Evolutionary conservation across 2,329 filamentous ascomycete genomes (phyloP).

Genomic region (Cercospora sesami): DNA sequence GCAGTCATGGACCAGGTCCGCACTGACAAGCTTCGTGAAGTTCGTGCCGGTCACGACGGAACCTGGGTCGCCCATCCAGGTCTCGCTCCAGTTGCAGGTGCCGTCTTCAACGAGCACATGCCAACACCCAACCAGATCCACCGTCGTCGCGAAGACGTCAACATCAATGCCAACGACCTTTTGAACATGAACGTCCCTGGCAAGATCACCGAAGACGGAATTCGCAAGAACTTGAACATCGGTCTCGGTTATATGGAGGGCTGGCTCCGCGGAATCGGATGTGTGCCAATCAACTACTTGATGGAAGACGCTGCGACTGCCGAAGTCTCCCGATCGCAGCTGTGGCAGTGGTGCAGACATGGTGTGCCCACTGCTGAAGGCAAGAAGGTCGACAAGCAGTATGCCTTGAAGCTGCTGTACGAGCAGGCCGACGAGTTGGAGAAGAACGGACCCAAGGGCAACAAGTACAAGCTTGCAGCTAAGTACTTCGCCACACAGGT

Average conservation of each 20-base stretch:
- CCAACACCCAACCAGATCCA: conserved; percentile 97
- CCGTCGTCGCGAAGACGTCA: conserved; percentile 83
- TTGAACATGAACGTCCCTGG: conserved; percentile 98
- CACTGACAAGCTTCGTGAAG: conserved; percentile 94
- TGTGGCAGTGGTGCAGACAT: conserved; percentile 92
- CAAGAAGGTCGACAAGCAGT: conserved; percentile 89
- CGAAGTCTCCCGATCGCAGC: conserved; percentile 88
- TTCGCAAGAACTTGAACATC: conserved; percentile 96
- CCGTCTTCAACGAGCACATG: conserved; percentile 98
- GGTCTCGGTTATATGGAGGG: conserved; percentile 98
- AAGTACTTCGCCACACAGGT: conserved; percentile 93
- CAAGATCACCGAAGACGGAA: conserved; percentile 86
- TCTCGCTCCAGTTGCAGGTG: conserved; percentile 80
- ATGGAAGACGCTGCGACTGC: conserved; percentile 99
- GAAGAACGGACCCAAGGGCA: conserved; percentile 74
- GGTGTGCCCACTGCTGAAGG: conserved; percentile 77
- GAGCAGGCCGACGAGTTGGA: conserved; percentile 79
- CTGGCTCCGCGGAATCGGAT: conserved; percentile 92
- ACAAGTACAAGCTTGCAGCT: conserved; percentile 87
- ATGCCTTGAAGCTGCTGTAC: conserved; percentile 79
- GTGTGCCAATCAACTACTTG: conserved; percentile 94
- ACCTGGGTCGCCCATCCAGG: conserved; percentile 98
- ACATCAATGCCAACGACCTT: conserved; percentile 82
- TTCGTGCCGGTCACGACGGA: conserved; percentile 89
- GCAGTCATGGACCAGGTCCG: conserved; percentile 54